phyloP scores from a whole-genome alignment of 192 early-diverging fungal genomes.

The Funneliformis geosporum region DNA sequence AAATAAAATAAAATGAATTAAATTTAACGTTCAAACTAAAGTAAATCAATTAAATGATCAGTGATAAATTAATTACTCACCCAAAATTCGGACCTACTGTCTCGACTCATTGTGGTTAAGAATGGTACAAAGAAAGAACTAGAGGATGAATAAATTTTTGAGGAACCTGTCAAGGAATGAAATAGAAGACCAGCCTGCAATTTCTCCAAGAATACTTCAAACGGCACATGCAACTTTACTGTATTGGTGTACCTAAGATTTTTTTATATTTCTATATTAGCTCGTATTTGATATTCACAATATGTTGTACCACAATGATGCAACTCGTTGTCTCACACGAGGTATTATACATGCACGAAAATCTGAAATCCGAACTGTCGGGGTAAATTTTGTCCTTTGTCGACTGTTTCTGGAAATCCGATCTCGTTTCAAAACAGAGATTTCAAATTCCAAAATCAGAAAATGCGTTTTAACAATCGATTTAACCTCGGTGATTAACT shows the following conservation, averaged over 20 bases:
- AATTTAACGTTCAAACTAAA: not conserved
- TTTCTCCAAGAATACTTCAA: not conserved
- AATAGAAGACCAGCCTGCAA: conserved; percentile 9
- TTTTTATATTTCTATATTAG: not conserved
- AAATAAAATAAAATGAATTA: no score
- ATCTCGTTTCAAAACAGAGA: no score
- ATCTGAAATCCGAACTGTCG: not conserved
- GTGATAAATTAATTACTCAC: not conserved
- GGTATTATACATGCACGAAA: not conserved
- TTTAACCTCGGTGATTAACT: no score
- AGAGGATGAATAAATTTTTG: not conserved
- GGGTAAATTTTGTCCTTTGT: no score
- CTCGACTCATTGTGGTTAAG: not conserved
- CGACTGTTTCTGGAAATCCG: no score
- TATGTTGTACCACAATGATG: not conserved
- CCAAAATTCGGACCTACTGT: not conserved
- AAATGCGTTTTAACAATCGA: no score
- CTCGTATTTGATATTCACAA: conserved; percentile 1
- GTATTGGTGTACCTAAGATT: not conserved
- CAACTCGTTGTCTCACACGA: not conserved
- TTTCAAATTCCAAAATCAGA: no score
- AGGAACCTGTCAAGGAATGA: not conserved
- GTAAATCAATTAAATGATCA: not conserved
- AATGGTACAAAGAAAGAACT: not conserved
- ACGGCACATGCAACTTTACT: not conserved